Evolutionary conservation across 495 filamentous ascomycete species (phyloP), one percentile per base, ranked within the genome.

Genomic region (Tuber brumale): DNA sequence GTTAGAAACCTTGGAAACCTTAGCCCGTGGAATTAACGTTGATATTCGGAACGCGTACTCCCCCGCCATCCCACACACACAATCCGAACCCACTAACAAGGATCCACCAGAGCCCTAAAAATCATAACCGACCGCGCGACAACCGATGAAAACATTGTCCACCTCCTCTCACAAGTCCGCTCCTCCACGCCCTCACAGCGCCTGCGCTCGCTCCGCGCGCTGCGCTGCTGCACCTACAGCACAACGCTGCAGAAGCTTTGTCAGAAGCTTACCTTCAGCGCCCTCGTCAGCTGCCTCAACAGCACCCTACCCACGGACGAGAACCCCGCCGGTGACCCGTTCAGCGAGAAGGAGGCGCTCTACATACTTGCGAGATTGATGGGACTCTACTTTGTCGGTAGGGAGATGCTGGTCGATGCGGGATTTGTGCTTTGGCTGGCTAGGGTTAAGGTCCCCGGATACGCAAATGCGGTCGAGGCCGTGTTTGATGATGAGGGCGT

Each of bases 41-140:
- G 75, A 78, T 51, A 42, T 81, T 45, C 72, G 79, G 39, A 81
- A 81, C 37, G 72, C 75, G 79, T 81, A 73, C 57, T 73, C 72
- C n/a, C 48, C 51, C 57, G 10, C 37, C 37, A 39, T 39, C 27
- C 12, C 27, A 61, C 0, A 27, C 7, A 27, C 23, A 27, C 48
- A 27, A 12, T 27, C 23, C 51, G n/a, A 12, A 5, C 23, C 39
- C 7, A 46, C 35, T 44, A n/a, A 48, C 70, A 44, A 16, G 23
- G 12, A 61, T 12, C 37, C 0, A 8, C 37, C 48, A 81, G 79
- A 18, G 79, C 79, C 61, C 70, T 81, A 48, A 81, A 81, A 71
- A 81, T 81, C 70, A 74, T 81, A 35, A 81, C 75, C 75, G 79
- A 81, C 69, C 79, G 79, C 46, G 79, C 79, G 3, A 81, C 75